A percentile compares a stretch with the other conserved stretches of the same genome.
These are phyloP conservation scores for Chrysoporthe austroafricana DNA, from an alignment of 2,329 filamentous ascomycete species.

Conservation along the genomic window DNA sequence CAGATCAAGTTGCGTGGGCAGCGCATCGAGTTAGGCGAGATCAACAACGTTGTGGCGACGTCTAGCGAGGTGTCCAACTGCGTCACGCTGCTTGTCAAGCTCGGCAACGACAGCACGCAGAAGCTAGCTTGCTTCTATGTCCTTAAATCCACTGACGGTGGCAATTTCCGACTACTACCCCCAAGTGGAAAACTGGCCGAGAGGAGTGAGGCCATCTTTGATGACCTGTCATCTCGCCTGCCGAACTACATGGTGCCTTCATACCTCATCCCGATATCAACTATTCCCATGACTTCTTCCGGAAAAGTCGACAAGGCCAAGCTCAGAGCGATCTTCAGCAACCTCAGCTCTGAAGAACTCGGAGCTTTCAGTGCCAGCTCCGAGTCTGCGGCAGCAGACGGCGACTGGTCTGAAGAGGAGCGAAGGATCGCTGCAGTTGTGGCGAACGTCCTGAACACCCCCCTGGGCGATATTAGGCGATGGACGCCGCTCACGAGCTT, in stretches of 20 bases:
- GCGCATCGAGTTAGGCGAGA: constrained; percentile 77
- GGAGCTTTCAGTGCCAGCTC: constrained; percentile 26
- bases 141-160: constrained; percentile 37
- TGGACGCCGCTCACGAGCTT: constrained; percentile 77
- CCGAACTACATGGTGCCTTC: constrained; percentile 81
- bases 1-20: constrained; percentile 84
- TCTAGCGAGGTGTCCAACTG: constrained; percentile 61
- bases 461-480: constrained; percentile 53
- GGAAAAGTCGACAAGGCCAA: constrained; percentile 71
- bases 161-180: constrained; percentile 43
- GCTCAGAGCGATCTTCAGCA: constrained; percentile 53
- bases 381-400: constrained; percentile 38
- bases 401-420: constrained; percentile 61
- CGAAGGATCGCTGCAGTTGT: constrained; percentile 58
- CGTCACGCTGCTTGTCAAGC: constrained; percentile 61
- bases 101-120: constrained; percentile 40
- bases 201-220: constrained; percentile 54
- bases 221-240: constrained; percentile 57
- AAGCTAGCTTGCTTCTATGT: constrained; percentile 74
- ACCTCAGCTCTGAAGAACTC: constrained; percentile 51
- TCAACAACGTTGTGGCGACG: constrained; percentile 65
- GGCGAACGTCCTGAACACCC: constrained; percentile 51
- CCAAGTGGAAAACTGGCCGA: constrained; percentile 37
- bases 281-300: constrained; percentile 72
- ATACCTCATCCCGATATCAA: constrained; percentile 69